phyloP scores from a whole-genome alignment of 768 basidiomycete genomes.

The Paxillus ammoniavirescens region DNA sequence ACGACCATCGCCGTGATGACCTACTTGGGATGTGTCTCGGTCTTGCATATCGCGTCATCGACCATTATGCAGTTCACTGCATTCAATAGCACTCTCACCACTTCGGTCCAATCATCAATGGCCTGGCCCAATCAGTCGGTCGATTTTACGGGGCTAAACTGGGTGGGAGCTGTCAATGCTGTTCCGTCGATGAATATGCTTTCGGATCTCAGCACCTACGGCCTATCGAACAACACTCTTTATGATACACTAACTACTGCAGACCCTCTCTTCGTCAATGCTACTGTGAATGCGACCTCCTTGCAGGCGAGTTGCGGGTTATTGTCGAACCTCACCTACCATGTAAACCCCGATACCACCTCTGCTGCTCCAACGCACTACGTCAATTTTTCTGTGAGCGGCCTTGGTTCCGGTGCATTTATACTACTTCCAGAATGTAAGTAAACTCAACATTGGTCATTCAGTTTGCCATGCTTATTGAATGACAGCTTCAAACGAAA shows the following conservation, averaged over 20 bases:
- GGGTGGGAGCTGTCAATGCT: not conserved
- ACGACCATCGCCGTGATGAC: slow-evolving; percentile 9
- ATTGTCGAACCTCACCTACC: slow-evolving; percentile 5
- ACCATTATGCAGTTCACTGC: slow-evolving; percentile 19
- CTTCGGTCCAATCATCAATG: not conserved
- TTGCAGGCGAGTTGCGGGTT: slow-evolving; percentile 7
- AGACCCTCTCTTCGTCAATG: not conserved
- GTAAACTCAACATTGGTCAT: not conserved
- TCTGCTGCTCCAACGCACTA: too few relatives aligned
- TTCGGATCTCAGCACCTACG: not conserved
- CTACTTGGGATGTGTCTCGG: slow-evolving; percentile 18
- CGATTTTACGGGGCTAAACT: not conserved
- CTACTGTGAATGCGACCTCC: slow-evolving; percentile 14
- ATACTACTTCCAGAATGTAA: not conserved
- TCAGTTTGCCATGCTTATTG: too few relatives aligned
- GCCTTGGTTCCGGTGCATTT: not conserved
- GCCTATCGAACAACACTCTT: slow-evolving; percentile 10
- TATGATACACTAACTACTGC: slow-evolving; percentile 6
- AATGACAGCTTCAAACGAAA: too few relatives aligned
- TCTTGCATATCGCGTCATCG: slow-evolving; percentile 19
- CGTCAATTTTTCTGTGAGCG: not conserved
- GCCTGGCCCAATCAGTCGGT: slow-evolving; percentile 10
- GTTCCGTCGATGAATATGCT: slow-evolving; percentile 1
- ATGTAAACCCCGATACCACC: not conserved
- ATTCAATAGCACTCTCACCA: slow-evolving; percentile 3